phyloP scores from a whole-genome alignment of 2,329 filamentous ascomycete genomes.

The Diaporthe caulivora region DNA sequence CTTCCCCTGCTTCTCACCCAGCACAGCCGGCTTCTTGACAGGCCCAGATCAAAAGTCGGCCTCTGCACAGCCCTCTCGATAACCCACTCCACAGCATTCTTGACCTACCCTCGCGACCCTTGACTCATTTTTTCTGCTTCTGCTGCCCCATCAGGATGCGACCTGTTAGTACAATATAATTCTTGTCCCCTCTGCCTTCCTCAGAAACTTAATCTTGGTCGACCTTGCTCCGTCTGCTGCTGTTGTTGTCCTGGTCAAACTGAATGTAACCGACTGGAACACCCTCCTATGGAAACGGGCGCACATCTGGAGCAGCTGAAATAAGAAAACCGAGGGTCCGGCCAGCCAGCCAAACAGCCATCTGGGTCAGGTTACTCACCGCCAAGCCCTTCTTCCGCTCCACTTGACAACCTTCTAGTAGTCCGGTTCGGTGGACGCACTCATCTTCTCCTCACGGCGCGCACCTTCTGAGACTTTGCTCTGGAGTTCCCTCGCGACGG shows the following conservation, averaged over 20 bases:
- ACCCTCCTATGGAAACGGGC: background rate
- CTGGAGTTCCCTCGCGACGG: background rate
- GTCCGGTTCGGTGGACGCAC: background rate
- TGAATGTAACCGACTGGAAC: conserved; percentile 2
- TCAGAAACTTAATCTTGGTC: background rate
- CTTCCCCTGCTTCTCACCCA: background rate
- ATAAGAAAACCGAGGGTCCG: conserved; percentile 4
- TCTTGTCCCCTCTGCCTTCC: background rate
- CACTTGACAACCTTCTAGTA: background rate
- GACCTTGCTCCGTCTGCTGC: background rate
- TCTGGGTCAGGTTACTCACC: background rate
- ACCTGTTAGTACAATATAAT: conserved; percentile 21
- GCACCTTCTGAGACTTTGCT: background rate
- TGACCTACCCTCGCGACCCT: background rate
- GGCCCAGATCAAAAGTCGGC: conserved; percentile 21
- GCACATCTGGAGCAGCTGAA: conserved; percentile 6
- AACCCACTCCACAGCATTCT: background rate
- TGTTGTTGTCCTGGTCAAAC: background rate
- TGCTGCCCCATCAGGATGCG: background rate
- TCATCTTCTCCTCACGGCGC: background rate
- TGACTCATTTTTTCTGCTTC: conserved; percentile 15
- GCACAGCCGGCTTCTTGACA: conserved; percentile 17
- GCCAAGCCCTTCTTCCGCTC: conserved; percentile 6
- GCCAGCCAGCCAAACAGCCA: background rate
- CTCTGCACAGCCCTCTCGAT: conserved; percentile 21